Evolutionary conservation across 192 early-diverging fungal species (phyloP).

Genomic region (Lobosporangium transversale): DNA sequence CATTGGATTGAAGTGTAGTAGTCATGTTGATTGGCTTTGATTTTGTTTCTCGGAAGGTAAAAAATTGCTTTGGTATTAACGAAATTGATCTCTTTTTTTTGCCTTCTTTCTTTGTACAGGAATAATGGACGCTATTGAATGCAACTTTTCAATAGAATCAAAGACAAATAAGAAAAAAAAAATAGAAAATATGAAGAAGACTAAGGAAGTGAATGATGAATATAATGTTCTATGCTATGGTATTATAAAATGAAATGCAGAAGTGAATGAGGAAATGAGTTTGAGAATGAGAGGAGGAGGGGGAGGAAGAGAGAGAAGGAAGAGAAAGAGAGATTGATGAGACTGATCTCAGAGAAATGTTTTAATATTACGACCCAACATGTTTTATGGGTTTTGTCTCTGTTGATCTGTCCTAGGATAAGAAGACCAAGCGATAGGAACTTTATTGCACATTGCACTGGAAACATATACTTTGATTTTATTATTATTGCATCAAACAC

Average conservation of each 20-base stretch:
- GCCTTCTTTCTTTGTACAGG: conserved; percentile 1
- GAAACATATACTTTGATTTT: too few species aligned
- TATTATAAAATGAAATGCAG: conserved; percentile 8
- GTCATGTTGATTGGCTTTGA: not conserved
- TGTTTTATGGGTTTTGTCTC: too few species aligned
- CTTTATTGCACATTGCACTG: too few species aligned
- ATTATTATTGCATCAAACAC: too few species aligned
- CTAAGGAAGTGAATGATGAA: conserved; percentile 18
- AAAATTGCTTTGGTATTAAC: conserved; percentile 2
- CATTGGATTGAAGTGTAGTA: conserved; percentile 34
- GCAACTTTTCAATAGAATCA: conserved; percentile 40
- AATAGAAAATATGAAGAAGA: conserved; percentile 11
- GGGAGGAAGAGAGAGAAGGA: not conserved
- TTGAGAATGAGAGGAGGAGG: not conserved
- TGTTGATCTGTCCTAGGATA: too few species aligned
- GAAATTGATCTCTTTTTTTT: conserved; percentile 5
- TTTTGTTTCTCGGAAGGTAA: conserved; percentile 4
- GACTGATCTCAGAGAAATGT: too few species aligned
- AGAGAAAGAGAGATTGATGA: conserved; percentile 3
- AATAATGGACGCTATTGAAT: conserved; percentile 20
- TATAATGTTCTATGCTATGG: not conserved
- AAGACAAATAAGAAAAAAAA: conserved; percentile 13
- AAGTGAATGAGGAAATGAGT: conserved; percentile 7
- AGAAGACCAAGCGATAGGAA: too few species aligned
- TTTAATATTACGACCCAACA: too few species aligned